Conservation (phyloP, 768 basidiomycete species). For the Tylopilus rubrobrunneus region DNA sequence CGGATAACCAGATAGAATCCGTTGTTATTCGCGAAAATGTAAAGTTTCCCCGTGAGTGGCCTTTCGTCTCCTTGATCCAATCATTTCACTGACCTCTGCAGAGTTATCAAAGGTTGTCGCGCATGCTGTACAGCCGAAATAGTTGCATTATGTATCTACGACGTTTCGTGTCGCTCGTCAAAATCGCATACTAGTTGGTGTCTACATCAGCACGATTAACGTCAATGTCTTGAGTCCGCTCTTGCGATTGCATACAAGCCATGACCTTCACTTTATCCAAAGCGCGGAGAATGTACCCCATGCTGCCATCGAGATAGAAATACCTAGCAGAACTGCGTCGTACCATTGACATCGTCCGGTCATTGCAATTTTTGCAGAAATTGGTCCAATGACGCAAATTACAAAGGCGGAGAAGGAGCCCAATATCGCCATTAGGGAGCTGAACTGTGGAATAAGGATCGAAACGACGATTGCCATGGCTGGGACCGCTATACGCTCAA, state of each 20-base stretch:
- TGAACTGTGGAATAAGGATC: conserved; percentile 75
- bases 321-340: conserved; percentile 52
- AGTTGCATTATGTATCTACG: conserved; percentile 5
- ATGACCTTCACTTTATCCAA: conserved; percentile 28
- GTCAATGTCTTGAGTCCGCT: not conserved
- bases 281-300: conserved; percentile 78
- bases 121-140: conserved; percentile 59
- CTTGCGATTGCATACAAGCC: not conserved
- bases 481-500: conserved; percentile 60
- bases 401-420: conserved; percentile 84
- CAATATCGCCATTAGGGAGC: conserved; percentile 82
- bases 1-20: conserved; percentile 85
- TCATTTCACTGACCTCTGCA: conserved; percentile 26
- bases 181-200: not conserved
- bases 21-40: conserved; percentile 82
- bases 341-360: conserved; percentile 43
- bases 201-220: not conserved
- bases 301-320: conserved; percentile 61
- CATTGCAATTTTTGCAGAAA: conserved; percentile 65
- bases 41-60: conserved; percentile 68
- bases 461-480: conserved; percentile 63
- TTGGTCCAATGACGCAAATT: conserved; percentile 73
- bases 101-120: conserved; percentile 75
- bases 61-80: not conserved
- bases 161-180: conserved; percentile 5